Conservation (phyloP, 192 early-diverging fungal species). For the Mortierella alpina region DNA sequence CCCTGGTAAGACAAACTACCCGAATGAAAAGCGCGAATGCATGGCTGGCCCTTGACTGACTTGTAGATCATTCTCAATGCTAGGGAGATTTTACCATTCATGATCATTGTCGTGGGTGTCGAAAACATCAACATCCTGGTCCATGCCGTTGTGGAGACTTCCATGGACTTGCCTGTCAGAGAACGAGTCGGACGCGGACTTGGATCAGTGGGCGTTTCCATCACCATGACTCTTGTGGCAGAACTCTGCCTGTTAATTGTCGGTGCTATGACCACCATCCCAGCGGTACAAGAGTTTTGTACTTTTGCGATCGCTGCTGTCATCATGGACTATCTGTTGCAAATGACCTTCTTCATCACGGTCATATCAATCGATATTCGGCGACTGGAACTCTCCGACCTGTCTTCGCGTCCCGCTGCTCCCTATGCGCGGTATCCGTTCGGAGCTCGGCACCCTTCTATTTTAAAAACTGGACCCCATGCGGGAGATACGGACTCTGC, state of each 20-base stretch:
- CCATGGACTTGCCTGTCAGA: constrained; percentile 76
- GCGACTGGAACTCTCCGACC: constrained; percentile 66
- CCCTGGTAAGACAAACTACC: constrained; percentile 66
- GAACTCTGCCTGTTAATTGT: constrained; percentile 69
- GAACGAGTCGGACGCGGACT: constrained; percentile 77
- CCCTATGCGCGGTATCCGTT: constrained; percentile 35
- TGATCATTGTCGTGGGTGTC: constrained; percentile 77
- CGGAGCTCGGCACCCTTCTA: constrained; percentile 15
- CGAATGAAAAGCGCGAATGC: too few species aligned
- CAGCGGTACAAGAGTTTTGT: constrained; percentile 81
- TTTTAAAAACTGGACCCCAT: background rate
- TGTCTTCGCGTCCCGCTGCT: constrained; percentile 16
- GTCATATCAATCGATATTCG: constrained; percentile 87
- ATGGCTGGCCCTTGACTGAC: too few species aligned
- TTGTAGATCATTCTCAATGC: background rate
- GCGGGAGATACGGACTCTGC: background rate
- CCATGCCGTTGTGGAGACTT: constrained; percentile 75
- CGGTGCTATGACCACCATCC: constrained; percentile 66
- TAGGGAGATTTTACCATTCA: constrained; percentile 77
- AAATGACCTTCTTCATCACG: constrained; percentile 83
- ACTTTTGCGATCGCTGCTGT: constrained; percentile 73
- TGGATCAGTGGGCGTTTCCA: constrained; percentile 73
- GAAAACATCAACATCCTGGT: constrained; percentile 83
- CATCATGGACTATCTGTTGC: constrained; percentile 81
- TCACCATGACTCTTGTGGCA: constrained; percentile 65